phyloP scores from a whole-genome alignment of 345 rosid species.

The Mangifera indica region DNA sequence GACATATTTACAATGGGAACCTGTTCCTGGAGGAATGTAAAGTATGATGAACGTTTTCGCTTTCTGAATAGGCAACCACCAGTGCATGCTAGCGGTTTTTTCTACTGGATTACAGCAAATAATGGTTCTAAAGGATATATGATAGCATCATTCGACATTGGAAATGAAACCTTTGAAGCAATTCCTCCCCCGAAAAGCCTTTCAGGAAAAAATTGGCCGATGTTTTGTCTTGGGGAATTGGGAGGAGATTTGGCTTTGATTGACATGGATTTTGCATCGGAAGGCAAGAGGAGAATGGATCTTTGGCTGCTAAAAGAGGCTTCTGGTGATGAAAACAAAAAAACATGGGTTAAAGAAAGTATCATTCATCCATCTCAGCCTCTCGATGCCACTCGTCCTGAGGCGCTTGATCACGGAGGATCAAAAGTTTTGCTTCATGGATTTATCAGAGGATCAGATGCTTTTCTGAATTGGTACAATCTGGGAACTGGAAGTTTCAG shows the following conservation, averaged over 20 bases:
- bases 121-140: not conserved
- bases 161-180: conserved; percentile 11
- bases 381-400: conserved; percentile 13
- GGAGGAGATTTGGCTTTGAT: conserved; percentile 17
- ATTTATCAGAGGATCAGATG: conserved; percentile 8
- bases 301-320: conserved; percentile 3
- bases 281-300: conserved; percentile 10
- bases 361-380: conserved; percentile 13
- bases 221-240: not conserved
- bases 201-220: not conserved
- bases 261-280: conserved; percentile 14
- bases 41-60: not conserved
- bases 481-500: not conserved
- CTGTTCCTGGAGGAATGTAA: conserved; percentile 2
- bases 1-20: conserved; percentile 11
- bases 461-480: conserved; percentile 8
- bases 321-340: not conserved
- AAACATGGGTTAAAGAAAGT: not conserved
- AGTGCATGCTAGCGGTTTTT: conserved; percentile 13
- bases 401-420: not conserved
- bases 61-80: conserved; percentile 14
- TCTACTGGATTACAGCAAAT: conserved; percentile 12
- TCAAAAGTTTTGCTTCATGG: conserved; percentile 22
- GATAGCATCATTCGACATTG: conserved; percentile 6
- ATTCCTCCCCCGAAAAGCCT: conserved; percentile 15